Evolutionary conservation across 2,329 filamentous ascomycete genomes (phyloP), one percentile per base, ranked within the genome.

Genomic region (Pseudopyrenochaeta lycopersici): DNA sequence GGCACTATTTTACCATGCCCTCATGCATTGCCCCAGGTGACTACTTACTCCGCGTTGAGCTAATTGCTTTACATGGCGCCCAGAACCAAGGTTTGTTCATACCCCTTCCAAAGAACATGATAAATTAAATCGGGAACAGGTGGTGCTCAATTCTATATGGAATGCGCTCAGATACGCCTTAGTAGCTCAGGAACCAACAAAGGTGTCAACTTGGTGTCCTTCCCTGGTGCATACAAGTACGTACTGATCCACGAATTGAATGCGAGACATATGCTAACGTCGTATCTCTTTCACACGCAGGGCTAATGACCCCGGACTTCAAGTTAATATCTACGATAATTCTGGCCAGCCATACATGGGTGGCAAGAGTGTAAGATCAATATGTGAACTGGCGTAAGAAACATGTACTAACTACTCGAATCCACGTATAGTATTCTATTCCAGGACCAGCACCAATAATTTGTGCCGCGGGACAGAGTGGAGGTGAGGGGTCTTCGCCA

Each of bases 361-460:
- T 12, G 51, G 60, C 7, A 52, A 58, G 52, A 60, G 66, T 7
- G n/a, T n/a, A n/a, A n/a, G n/a, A n/a, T n/a, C n/a, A n/a, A n/a
- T n/a, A n/a, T n/a, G n/a, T n/a, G n/a, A n/a, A n/a, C n/a, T n/a
- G n/a, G n/a, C n/a, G n/a, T n/a, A n/a, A n/a, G n/a, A n/a, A n/a
- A n/a, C n/a, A n/a, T n/a, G n/a, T n/a, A n/a, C n/a, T n/a, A n/a
- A n/a, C n/a, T n/a, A n/a, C n/a, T n/a, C n/a, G n/a, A n/a, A n/a
- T n/a, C n/a, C n/a, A n/a, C n/a, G n/a, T n/a, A n/a, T n/a, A n/a
- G n/a, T 83, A 83, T 55, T 76, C 66, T 6, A 76, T 83, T 43
- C 81, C 81, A 0, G 81, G 81, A 0, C 81, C 81, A 33, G 69
- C 73, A 4, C 64, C 82, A 1, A 81, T 83, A 52, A 74, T 67